Conservation (phyloP, 1,284 basidiomycete species). For the Heterobasidion annosum region DNA sequence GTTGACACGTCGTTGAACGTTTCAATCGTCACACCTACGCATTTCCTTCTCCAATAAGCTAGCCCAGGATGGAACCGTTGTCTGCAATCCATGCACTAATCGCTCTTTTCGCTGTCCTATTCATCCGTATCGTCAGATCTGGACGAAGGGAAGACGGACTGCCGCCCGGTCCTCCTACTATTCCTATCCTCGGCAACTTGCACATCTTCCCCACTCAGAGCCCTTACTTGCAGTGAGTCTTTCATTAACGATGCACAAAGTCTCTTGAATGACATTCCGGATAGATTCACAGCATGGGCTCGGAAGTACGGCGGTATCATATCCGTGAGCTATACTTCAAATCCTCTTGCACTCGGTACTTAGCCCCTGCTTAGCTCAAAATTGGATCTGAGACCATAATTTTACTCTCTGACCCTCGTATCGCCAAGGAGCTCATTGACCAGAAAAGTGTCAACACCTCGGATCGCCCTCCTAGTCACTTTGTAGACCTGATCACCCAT, state of each 20-base stretch:
- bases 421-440: background rate
- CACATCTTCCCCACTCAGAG: constrained; percentile 15
- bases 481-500: background rate
- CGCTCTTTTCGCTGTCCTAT: background rate
- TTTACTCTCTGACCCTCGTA: background rate
- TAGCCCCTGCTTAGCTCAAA: background rate
- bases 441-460: background rate
- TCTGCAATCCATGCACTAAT: background rate
- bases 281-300: constrained; percentile 14
- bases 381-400: background rate
- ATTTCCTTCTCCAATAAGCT: background rate
- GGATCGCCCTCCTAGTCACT: background rate
- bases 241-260: constrained; percentile 4
- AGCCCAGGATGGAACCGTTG: background rate
- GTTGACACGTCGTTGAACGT: too few species aligned
- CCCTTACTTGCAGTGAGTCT: constrained; percentile 5
- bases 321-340: background rate
- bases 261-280: background rate
- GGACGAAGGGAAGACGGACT: constrained; percentile 2
- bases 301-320: constrained; percentile 12
- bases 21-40: too few species aligned
- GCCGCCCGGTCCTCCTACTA: constrained; percentile 21
- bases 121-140: background rate
- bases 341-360: background rate
- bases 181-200: constrained; percentile 21